Base-by-base conservation (phyloP, 768 basidiomycete genomes). In the Boletus barrowsii region DNA sequence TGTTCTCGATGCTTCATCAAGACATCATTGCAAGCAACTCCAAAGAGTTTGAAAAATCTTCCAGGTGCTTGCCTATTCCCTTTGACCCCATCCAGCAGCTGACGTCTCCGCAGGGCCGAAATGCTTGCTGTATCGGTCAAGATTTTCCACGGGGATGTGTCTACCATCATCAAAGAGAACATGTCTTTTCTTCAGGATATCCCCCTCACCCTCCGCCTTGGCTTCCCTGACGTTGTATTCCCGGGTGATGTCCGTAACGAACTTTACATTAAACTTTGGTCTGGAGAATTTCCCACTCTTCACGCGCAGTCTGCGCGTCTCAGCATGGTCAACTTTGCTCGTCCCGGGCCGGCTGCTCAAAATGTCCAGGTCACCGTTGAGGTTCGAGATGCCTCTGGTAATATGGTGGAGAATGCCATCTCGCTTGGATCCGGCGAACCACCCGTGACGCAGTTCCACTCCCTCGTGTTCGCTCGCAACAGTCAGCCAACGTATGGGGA, bases 201-300 rank as follows among this genome's bases (percentile, higher is more conserved):
- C 10, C 89, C 95, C 0, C 80, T 86, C 43, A 94, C 93, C 2
- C 74, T 88, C 13, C 88, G 93, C 4, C 83, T 98, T 33, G 93
- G 93, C 30, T 98, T 98, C 67, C 90, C 96, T 0, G 96, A 98
- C 61, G 94, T 97, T 8, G 94, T 96, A 10, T 94, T 94, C 66
- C 95, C 95, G 4, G 91, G 90, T 8, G 88, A 91, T 57, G 73
- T 83, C n/a, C 85, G 96, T 15, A 98, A 98, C 64, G 96, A 98
- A 59, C 78, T 98, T 13, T 98, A 98, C 70, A 82, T 98, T 75
- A 97, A 97, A 69, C 80, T 98, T 0, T 98, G 94, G 94, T 88
- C 86, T 51, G 96, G 92, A 37, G 89, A 93, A 58, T 98, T 98
- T 66, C 72, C 78, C 3, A 73, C 82, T 0, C 76, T 81, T 4